Conservation (phyloP, 2,329 filamentous ascomycete species). For the Penicillium verrucosum region DNA sequence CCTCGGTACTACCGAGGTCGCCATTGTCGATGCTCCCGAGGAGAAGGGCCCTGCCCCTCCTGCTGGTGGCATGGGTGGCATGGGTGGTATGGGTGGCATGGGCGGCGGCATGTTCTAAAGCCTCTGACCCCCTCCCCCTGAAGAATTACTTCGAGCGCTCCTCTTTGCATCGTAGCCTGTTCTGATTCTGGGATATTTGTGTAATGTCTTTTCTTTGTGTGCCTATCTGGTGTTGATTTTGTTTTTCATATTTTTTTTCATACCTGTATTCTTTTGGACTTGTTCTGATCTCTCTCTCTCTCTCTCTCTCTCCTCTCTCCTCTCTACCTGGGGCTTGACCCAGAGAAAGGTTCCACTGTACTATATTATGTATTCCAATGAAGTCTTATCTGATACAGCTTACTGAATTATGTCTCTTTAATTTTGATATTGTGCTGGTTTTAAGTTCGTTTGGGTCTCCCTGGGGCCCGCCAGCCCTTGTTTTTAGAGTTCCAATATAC, state of each 20-base stretch:
- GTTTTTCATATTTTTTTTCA: constrained; percentile 13
- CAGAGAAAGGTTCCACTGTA: constrained; percentile 22
- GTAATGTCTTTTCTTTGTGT: constrained; percentile 25
- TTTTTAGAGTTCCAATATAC: neutral
- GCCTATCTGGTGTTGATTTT: constrained; percentile 21
- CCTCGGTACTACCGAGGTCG: constrained; percentile 95
- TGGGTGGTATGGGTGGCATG: constrained; percentile 63
- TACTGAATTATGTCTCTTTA: neutral
- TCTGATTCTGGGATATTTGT: constrained; percentile 24
- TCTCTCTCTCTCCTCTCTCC: constrained; percentile 4
- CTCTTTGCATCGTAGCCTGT: constrained; percentile 37
- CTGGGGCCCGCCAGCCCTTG: neutral
- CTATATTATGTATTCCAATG: constrained; percentile 24
- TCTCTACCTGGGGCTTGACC: constrained; percentile 20
- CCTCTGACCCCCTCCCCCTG: constrained; percentile 8
- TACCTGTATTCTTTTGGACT: constrained; percentile 25
- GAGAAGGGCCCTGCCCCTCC: constrained; percentile 69
- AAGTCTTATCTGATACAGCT: constrained; percentile 5
- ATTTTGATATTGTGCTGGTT: neutral
- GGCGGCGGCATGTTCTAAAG: constrained; percentile 63
- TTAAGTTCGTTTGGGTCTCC: neutral
- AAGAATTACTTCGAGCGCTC: constrained; percentile 27
- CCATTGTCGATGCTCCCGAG: constrained; percentile 92
- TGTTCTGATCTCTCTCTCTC: constrained; percentile 5
- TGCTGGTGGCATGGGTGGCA: constrained; percentile 49